A percentile compares a stretch with the other conserved stretches of the same genome.
Evolutionary conservation across 306 rosid genomes (phyloP).

Genomic region (apple (Malus domestica)): DNA sequence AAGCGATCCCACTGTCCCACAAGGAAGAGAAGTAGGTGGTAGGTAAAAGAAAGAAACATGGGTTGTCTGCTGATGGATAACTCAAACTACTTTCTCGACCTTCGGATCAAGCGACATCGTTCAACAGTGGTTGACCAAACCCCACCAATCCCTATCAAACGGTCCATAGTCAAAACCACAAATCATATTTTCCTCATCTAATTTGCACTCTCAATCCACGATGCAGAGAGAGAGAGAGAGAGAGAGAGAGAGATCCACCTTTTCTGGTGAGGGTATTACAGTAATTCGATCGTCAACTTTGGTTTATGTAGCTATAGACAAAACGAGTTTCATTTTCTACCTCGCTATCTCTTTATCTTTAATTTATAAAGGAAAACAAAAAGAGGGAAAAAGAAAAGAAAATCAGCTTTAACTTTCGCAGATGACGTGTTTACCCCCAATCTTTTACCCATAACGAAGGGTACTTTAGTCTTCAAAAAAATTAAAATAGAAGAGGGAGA

Average conservation of each 20-base stretch:
- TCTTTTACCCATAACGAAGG: not conserved
- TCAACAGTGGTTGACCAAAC: slow-evolving; percentile 38
- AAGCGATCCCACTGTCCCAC: not conserved
- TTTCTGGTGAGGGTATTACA: not conserved
- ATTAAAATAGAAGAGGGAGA: too few species aligned
- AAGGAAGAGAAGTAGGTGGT: not conserved
- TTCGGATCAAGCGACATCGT: slow-evolving; percentile 6
- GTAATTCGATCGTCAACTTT: slow-evolving; percentile 1
- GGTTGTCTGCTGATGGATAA: not conserved
- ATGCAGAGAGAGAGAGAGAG: too few species aligned
- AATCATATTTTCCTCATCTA: not conserved
- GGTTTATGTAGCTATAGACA: slow-evolving; percentile 7
- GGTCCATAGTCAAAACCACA: not conserved
- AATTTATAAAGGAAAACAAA: not conserved
- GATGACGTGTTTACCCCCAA: slow-evolving; percentile 29
- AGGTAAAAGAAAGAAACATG: not conserved
- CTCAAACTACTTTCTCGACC: not conserved
- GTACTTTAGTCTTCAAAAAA: not conserved
- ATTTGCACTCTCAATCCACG: not conserved
- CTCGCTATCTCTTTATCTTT: slow-evolving; percentile 10
- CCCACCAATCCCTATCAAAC: slow-evolving; percentile 35
- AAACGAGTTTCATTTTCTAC: slow-evolving; percentile 13
- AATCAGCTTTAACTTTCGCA: slow-evolving; percentile 13
- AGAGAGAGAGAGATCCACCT: not conserved
- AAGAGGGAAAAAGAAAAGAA: not conserved